Evolutionary conservation across 352 stramenopile species (phyloP).

Genomic region (Stramenopiles sp.): DNA sequence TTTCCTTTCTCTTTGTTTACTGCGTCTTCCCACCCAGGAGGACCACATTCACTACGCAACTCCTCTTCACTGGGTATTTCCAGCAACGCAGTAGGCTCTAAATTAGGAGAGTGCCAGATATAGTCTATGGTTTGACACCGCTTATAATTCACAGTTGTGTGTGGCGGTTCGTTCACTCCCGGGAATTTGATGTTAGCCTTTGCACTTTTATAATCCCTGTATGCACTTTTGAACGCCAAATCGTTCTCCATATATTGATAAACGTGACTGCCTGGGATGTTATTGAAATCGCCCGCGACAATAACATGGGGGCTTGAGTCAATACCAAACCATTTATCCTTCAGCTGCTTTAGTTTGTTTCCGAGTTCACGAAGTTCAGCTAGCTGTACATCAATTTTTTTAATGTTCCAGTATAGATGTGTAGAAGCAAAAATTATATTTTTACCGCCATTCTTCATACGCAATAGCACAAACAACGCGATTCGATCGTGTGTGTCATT

Average conservation of each 20-base stretch:
- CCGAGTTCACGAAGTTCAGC: slow-evolving; percentile 51
- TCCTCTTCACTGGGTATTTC: slow-evolving; percentile 45
- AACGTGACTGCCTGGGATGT: slow-evolving; percentile 49
- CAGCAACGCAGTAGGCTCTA: slow-evolving; percentile 40
- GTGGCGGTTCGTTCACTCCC: slow-evolving; percentile 42
- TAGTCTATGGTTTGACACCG: slow-evolving; percentile 66
- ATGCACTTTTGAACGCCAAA: slow-evolving; percentile 51
- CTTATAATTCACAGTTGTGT: slow-evolving; percentile 58
- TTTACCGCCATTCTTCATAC: slow-evolving; percentile 51
- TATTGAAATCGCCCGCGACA: slow-evolving; percentile 60
- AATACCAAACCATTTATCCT: slow-evolving; percentile 19
- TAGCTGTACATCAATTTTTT: slow-evolving; percentile 64
- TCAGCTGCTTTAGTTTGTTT: slow-evolving; percentile 53
- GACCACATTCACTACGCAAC: slow-evolving; percentile 44
- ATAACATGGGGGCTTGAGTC: slow-evolving; percentile 40
- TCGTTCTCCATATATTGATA: slow-evolving; percentile 62
- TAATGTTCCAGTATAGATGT: slow-evolving; percentile 59
- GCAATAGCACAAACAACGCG: slow-evolving; percentile 51
- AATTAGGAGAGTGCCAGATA: slow-evolving; percentile 42
- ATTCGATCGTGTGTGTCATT: slow-evolving; percentile 57
- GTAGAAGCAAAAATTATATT: slow-evolving; percentile 53
- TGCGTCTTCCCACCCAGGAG: slow-evolving; percentile 46
- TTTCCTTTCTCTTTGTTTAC: slow-evolving; percentile 41
- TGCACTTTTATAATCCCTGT: slow-evolving; percentile 32
- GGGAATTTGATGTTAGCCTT: slow-evolving; percentile 18